These are phyloP conservation scores for Hortiboletus flavorubellus DNA, from an alignment of 768 basidiomycete species.

Conservation along the genomic window DNA sequence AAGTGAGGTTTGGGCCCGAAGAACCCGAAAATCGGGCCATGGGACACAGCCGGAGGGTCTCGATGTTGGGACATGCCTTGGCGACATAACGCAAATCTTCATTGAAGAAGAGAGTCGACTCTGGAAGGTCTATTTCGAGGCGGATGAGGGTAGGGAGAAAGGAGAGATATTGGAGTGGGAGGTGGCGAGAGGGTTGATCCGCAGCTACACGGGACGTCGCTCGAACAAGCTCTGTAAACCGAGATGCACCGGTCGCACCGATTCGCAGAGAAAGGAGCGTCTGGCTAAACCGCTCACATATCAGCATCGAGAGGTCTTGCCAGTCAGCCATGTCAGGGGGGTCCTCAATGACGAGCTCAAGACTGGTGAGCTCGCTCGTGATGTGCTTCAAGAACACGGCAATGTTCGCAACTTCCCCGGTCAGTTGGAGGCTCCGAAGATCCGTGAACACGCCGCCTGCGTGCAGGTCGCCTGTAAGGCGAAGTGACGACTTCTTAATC, in stretches of 20 bases:
- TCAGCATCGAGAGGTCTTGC: conserved; percentile 63
- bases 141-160: conserved; percentile 52
- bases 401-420: conserved; percentile 67
- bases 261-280: conserved; percentile 61
- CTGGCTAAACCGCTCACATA: conserved; percentile 59
- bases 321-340: conserved; percentile 73
- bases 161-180: conserved; percentile 58
- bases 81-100: conserved; percentile 58
- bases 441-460: conserved; percentile 55
- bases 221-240: conserved; percentile 78
- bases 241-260: conserved; percentile 63
- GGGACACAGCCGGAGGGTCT: conserved; percentile 65
- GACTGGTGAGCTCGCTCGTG: conserved; percentile 56
- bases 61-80: conserved; percentile 62
- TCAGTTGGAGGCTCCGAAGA: conserved; percentile 60
- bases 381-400: conserved; percentile 70
- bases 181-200: conserved; percentile 55
- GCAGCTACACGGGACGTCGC: conserved; percentile 58
- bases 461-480: conserved; percentile 58
- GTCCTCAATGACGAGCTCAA: conserved; percentile 78
- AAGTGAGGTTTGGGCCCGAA: conserved; percentile 52
- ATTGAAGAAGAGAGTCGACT: conserved; percentile 63
- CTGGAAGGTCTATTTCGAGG: conserved; percentile 77
- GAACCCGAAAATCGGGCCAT: conserved; percentile 59
- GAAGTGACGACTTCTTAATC: conserved; percentile 65